Percentiles rank a stretch among this genome's conserved stretches.
Evolutionary conservation across 108 stramenopile genomes (phyloP).

Genomic region (Poteriospumella lacustris): DNA sequence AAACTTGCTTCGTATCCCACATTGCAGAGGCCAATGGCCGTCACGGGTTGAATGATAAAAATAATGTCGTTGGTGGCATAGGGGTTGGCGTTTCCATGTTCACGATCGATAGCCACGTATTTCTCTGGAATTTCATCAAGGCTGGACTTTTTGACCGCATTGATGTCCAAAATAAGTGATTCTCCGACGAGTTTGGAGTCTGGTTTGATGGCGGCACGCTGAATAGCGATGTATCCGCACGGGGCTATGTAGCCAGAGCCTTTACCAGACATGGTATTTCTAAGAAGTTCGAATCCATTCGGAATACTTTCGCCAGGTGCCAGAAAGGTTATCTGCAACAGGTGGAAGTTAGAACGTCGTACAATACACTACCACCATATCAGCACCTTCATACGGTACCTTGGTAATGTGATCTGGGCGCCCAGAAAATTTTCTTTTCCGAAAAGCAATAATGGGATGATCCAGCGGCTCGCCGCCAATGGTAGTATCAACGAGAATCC

Average conservation of each 20-base stretch:
- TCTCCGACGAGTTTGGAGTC: neutral
- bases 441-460: neutral
- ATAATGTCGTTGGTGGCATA: neutral
- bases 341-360: too few species aligned
- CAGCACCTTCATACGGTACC: too few species aligned
- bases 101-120: neutral
- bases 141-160: neutral
- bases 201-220: neutral
- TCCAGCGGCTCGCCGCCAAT: neutral
- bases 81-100: neutral
- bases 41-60: neutral
- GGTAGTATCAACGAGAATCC: neutral
- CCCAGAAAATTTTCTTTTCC: neutral
- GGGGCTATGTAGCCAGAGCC: neutral
- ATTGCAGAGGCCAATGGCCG: conserved; percentile 18
- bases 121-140: conserved; percentile 1
- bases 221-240: neutral
- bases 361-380: too few species aligned
- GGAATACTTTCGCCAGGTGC: neutral
- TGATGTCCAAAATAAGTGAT: neutral
- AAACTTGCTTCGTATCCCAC: conserved; percentile 9
- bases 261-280: neutral
- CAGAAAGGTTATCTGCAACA: neutral
- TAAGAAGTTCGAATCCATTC: neutral
- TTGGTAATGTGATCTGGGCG: neutral